Conservation (phyloP, 2,329 filamentous ascomycete species). For the Aspergillus neoniger region DNA sequence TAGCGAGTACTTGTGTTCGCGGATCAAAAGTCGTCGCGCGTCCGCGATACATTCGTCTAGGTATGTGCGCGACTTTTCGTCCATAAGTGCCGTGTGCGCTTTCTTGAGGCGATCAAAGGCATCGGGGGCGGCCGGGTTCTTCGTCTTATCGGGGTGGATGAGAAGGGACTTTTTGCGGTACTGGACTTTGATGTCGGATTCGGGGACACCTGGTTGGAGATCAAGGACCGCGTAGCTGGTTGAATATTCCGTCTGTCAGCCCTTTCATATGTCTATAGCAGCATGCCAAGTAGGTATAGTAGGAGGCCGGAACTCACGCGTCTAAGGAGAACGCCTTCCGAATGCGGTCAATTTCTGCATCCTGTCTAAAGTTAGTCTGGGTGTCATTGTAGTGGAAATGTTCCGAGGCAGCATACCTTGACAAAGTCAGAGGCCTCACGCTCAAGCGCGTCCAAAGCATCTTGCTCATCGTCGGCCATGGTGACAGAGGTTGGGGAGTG, state of each 20-base stretch:
- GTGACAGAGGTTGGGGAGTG: not conserved
- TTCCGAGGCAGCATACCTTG: conserved; percentile 60
- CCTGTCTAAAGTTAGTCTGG: conserved; percentile 52
- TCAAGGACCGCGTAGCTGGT: conserved; percentile 86
- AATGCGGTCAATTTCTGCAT: conserved; percentile 94
- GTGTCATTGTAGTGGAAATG: not conserved
- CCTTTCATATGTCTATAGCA: not conserved
- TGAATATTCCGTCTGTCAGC: conserved; percentile 4
- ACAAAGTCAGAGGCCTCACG: conserved; percentile 86
- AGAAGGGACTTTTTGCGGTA: conserved; percentile 99
- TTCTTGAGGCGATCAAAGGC: conserved; percentile 97
- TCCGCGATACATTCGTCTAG: conserved; percentile 96
- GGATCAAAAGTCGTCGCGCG: conserved; percentile 89
- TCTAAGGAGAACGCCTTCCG: conserved; percentile 83
- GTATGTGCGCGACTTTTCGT: conserved; percentile 83
- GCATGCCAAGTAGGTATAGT: not conserved
- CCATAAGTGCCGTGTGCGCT: conserved; percentile 85
- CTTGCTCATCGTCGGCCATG: conserved; percentile 66
- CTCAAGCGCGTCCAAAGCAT: conserved; percentile 78
- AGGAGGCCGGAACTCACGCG: conserved; percentile 51
- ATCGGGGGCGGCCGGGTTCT: conserved; percentile 85
- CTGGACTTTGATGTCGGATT: conserved; percentile 90
- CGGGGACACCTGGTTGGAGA: conserved; percentile 90
- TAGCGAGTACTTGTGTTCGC: conserved; percentile 88
- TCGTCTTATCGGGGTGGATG: conserved; percentile 97